Percentiles rank a stretch among this genome's conserved stretches.
Evolutionary conservation across 2,329 filamentous ascomycete genomes (phyloP).

Genomic region (Nemania serpens): DNA sequence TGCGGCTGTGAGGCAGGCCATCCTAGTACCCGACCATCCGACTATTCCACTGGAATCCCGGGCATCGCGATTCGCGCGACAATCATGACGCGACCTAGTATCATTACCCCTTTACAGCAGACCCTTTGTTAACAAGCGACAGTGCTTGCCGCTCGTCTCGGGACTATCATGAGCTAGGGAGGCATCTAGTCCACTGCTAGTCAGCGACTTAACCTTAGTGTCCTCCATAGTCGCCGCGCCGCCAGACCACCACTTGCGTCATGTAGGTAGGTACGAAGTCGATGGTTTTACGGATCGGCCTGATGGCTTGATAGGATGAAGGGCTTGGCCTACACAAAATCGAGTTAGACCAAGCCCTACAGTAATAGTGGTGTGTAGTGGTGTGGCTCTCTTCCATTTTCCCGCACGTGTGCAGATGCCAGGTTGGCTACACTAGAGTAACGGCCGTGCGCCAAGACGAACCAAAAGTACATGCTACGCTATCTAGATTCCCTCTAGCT

Average conservation of each 20-base stretch:
- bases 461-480: background rate
- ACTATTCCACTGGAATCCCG: conserved; percentile 2
- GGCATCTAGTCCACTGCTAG: background rate
- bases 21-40: conserved; percentile 7
- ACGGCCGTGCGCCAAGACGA: conserved; percentile 14
- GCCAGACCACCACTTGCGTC: background rate
- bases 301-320: conserved; percentile 2
- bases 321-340: conserved; percentile 19
- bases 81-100: background rate
- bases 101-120: background rate
- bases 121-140: background rate
- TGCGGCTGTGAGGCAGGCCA: conserved; percentile 23
- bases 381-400: conserved; percentile 18
- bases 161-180: conserved; percentile 3
- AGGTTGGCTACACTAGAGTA: conserved; percentile 12
- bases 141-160: conserved; percentile 13
- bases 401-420: conserved; percentile 27
- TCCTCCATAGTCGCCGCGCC: conserved; percentile 1
- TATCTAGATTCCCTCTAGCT: too few species aligned
- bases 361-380: conserved; percentile 13
- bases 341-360: conserved; percentile 28
- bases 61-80: conserved; percentile 6
- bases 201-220: background rate
- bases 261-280: background rate
- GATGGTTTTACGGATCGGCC: conserved; percentile 14